These are phyloP conservation scores for Pseudoturritis turrita DNA, from an alignment of 345 rosid genomes.

Conservation along the genomic window DNA sequence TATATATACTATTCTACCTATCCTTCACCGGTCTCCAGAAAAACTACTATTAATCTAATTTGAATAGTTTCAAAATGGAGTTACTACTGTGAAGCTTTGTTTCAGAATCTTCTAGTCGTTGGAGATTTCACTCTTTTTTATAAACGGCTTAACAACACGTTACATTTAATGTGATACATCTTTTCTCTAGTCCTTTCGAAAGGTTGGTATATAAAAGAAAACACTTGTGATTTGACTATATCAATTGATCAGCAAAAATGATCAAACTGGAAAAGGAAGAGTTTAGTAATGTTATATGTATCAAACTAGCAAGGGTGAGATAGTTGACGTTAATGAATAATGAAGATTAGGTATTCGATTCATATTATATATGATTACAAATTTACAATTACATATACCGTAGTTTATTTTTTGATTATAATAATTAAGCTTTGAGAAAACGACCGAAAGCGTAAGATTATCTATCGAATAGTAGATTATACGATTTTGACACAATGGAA, in stretches of 20 bases:
- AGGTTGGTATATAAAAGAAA: neutral
- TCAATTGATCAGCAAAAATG: neutral
- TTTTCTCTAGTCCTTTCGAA: constrained; percentile 6
- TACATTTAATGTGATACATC: neutral
- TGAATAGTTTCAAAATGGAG: neutral
- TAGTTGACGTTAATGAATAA: neutral
- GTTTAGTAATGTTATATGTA: constrained; percentile 2
- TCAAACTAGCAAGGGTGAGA: neutral
- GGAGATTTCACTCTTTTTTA: neutral
- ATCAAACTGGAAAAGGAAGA: neutral
- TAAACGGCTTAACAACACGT: neutral
- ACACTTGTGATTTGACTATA: constrained; percentile 8
- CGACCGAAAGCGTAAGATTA: neutral
- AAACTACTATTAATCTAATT: neutral
- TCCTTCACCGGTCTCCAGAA: neutral
- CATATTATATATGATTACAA: too few species aligned
- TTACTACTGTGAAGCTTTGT: neutral
- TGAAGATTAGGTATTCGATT: neutral
- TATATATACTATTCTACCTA: neutral
- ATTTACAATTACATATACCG: too few species aligned
- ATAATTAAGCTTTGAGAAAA: neutral
- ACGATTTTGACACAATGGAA: constrained; percentile 9
- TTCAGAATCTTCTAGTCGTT: neutral
- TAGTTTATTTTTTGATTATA: too few species aligned
- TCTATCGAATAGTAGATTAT: neutral